These are phyloP conservation scores for Talaromyces amestolkiae DNA, from an alignment of 2,329 filamentous ascomycete species.

Conservation along the genomic window DNA sequence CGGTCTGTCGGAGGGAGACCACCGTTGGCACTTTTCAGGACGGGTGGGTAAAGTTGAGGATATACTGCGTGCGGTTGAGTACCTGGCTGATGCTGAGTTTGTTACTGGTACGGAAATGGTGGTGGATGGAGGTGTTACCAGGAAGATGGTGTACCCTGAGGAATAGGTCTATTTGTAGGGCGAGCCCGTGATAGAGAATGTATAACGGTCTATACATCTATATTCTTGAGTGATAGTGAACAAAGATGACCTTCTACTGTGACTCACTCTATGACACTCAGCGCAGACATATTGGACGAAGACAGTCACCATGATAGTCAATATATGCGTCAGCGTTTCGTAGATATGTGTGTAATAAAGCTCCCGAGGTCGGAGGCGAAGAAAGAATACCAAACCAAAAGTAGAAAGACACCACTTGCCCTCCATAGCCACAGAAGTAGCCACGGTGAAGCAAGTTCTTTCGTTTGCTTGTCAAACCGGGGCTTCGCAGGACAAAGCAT, in stretches of 20 bases:
- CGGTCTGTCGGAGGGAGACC: constrained; percentile 10
- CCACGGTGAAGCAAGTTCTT: not conserved
- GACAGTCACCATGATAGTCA: not conserved
- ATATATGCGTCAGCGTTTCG: not conserved
- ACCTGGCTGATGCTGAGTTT: constrained; percentile 17
- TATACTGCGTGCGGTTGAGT: constrained; percentile 17
- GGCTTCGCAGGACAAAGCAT: not conserved
- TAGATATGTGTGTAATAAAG: not conserved
- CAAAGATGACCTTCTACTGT: not conserved
- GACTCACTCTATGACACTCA: not conserved
- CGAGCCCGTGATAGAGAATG: not conserved
- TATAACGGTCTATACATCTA: not conserved
- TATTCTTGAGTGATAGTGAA: no score
- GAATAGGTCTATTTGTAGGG: not conserved
- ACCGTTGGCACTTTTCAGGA: constrained; percentile 18
- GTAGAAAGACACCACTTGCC: not conserved
- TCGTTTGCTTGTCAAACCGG: not conserved
- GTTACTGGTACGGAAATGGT: constrained; percentile 18
- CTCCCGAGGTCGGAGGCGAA: not conserved
- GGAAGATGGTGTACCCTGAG: constrained; percentile 19
- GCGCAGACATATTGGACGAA: not conserved
- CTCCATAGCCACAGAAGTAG: not conserved
- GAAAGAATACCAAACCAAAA: not conserved
- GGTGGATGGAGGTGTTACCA: constrained; percentile 19
- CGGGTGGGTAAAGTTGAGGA: constrained; percentile 18